Percentiles rank a stretch among this genome's conserved stretches.
Conservation (phyloP, 768 basidiomycete genomes). For the Phallus indusiatus region DNA sequence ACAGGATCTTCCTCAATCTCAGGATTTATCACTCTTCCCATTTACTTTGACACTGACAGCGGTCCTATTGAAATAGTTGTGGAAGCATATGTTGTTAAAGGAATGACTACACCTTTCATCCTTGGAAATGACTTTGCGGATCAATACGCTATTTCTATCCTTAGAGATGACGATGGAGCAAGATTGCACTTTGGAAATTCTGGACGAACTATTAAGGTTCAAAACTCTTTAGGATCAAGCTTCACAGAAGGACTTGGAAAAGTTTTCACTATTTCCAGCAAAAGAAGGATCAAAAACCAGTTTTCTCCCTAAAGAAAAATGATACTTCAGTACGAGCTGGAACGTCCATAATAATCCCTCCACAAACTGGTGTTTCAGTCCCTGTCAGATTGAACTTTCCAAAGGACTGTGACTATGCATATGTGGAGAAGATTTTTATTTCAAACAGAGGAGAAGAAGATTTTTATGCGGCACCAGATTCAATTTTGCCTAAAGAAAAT, state of each 20-base stretch:
- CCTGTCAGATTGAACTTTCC: neutral
- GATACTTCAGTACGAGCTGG: neutral
- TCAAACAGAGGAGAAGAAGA: neutral
- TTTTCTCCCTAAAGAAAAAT: neutral
- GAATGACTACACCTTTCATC: constrained; percentile 17
- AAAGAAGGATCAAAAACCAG: neutral
- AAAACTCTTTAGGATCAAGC: neutral
- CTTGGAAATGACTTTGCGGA: constrained; percentile 21
- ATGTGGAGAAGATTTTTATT: constrained; percentile 1
- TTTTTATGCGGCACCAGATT: constrained; percentile 1
- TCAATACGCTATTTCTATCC: constrained; percentile 23
- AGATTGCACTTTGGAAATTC: constrained; percentile 13
- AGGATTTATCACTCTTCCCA: constrained; percentile 20
- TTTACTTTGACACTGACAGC: constrained; percentile 18
- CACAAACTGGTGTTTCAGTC: neutral
- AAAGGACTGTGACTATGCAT: neutral
- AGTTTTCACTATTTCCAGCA: neutral
- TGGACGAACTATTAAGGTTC: neutral
- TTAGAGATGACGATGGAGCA: constrained; percentile 11
- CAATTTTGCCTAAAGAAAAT: neutral
- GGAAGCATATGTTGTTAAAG: constrained; percentile 23
- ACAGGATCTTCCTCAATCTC: constrained; percentile 21
- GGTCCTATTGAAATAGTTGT: constrained; percentile 19
- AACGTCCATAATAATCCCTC: neutral
- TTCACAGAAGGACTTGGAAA: neutral